Evolutionary conservation across 2,329 filamentous ascomycete genomes (phyloP).

Genomic region (Colletotrichum falcatum): DNA sequence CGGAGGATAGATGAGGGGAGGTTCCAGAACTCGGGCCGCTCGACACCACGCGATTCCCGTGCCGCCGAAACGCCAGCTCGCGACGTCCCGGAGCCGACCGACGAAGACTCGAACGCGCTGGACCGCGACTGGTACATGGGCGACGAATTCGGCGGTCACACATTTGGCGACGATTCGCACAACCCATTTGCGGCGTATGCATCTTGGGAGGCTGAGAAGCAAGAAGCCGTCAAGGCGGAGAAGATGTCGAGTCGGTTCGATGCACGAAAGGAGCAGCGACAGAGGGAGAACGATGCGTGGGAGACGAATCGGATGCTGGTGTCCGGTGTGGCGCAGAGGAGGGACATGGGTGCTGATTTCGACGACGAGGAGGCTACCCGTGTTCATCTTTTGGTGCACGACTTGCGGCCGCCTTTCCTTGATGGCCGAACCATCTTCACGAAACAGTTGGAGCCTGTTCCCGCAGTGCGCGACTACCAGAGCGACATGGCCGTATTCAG

Average conservation of each 20-base stretch:
- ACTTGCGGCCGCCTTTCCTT: conserved; percentile 92
- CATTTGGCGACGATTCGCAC: conserved; percentile 91
- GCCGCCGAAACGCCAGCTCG: conserved; percentile 45
- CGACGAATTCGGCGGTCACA: conserved; percentile 84
- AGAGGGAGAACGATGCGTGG: conserved; percentile 97
- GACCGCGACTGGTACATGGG: conserved; percentile 95
- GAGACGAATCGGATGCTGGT: conserved; percentile 99
- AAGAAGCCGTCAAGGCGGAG: conserved; percentile 80
- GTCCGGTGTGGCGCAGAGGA: conserved; percentile 91
- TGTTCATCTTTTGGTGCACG: conserved; percentile 92
- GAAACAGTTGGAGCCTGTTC: conserved; percentile 94
- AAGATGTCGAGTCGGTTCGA: conserved; percentile 80
- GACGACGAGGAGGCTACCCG: conserved; percentile 92
- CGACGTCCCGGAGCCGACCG: conserved; percentile 73
- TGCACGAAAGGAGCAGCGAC: conserved; percentile 83
- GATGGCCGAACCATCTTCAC: conserved; percentile 97
- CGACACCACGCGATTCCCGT: conserved; percentile 59
- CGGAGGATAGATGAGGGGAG: conserved; percentile 69
- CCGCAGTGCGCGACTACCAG: conserved; percentile 91
- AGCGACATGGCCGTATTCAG: conserved; percentile 99
- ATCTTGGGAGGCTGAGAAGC: conserved; percentile 77
- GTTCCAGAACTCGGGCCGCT: conserved; percentile 47
- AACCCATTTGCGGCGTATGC: conserved; percentile 87
- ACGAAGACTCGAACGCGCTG: conserved; percentile 79
- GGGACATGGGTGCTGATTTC: conserved; percentile 85